Percentiles rank a stretch among this genome's conserved stretches.
These are phyloP conservation scores for Candida palmyrensis DNA, from an alignment of 805 yeast species.

Conservation along the genomic window DNA sequence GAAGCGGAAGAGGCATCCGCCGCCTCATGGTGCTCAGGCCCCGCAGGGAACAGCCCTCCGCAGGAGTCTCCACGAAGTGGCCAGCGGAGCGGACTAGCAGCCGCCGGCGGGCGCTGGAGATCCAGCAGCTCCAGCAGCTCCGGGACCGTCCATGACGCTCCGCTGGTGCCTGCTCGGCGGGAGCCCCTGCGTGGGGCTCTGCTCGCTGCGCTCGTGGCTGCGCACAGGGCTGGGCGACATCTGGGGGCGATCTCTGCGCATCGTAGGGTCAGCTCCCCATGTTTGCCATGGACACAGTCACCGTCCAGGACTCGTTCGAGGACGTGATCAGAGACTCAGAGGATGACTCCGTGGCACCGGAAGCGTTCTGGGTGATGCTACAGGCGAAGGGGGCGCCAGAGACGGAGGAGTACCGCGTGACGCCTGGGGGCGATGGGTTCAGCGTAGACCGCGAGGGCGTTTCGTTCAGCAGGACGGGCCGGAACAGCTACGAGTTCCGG, in stretches of 20 bases:
- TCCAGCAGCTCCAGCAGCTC: no score
- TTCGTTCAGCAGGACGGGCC: neutral
- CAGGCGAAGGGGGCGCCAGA: neutral
- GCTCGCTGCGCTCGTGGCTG: no score
- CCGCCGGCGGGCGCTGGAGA: neutral
- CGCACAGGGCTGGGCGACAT: neutral
- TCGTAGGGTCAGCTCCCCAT: neutral
- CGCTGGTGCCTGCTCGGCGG: no score
- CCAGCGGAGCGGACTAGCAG: neutral
- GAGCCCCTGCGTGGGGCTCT: no score
- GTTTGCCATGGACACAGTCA: conserved; percentile 1
- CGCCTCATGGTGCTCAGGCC: neutral
- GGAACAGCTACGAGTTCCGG: neutral
- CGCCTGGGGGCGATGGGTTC: neutral
- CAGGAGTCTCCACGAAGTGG: no score
- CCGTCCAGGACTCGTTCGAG: conserved; percentile 2
- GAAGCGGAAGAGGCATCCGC: neutral
- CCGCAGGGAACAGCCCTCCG: neutral
- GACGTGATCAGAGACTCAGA: conserved; percentile 1
- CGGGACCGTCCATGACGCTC: no score
- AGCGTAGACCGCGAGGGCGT: neutral
- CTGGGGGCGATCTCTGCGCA: neutral
- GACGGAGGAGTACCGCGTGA: conserved; percentile 2
- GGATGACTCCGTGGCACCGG: neutral
- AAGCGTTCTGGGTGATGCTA: conserved; percentile 1